Evolutionary conservation across 139 green algal genomes (phyloP).

Genomic region (Chlorella sp.): DNA sequence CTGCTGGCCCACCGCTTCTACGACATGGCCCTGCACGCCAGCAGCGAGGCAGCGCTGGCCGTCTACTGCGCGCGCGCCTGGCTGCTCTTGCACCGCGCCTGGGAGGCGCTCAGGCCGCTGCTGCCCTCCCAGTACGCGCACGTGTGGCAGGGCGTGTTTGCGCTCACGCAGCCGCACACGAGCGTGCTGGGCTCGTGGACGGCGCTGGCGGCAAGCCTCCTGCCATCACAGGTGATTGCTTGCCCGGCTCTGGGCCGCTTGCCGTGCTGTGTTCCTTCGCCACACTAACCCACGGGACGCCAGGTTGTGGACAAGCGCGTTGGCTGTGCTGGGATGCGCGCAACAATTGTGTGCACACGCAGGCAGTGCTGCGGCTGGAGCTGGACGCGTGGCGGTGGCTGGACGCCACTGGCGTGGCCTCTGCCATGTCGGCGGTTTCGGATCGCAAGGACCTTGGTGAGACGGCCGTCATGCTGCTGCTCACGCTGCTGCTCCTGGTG

Average conservation of each 20-base stretch:
- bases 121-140: constrained; percentile 1
- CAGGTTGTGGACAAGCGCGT: too few relatives aligned
- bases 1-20: constrained; percentile 59
- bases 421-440: neutral
- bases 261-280: too few relatives aligned
- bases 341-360: too few relatives aligned
- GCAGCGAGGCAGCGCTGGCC: constrained; percentile 25
- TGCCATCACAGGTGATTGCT: constrained; percentile 16
- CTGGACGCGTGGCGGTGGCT: neutral
- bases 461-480: neutral
- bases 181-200: constrained; percentile 17
- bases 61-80: constrained; percentile 34
- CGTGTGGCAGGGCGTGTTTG: constrained; percentile 10
- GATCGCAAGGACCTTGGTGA: neutral
- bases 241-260: too few relatives aligned
- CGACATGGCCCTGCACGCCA: constrained; percentile 41
- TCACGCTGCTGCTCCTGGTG: neutral
- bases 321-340: too few relatives aligned
- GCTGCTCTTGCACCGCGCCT: constrained; percentile 33
- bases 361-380: neutral
- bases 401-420: neutral
- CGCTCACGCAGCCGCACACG: constrained; percentile 22
- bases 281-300: too few relatives aligned
- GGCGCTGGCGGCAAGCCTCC: neutral
- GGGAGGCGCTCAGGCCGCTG: constrained; percentile 16